Percentiles rank a stretch among this genome's conserved stretches.
phyloP scores from a whole-genome alignment of 768 basidiomycete genomes.

The Neoboletus brunneissimus region DNA sequence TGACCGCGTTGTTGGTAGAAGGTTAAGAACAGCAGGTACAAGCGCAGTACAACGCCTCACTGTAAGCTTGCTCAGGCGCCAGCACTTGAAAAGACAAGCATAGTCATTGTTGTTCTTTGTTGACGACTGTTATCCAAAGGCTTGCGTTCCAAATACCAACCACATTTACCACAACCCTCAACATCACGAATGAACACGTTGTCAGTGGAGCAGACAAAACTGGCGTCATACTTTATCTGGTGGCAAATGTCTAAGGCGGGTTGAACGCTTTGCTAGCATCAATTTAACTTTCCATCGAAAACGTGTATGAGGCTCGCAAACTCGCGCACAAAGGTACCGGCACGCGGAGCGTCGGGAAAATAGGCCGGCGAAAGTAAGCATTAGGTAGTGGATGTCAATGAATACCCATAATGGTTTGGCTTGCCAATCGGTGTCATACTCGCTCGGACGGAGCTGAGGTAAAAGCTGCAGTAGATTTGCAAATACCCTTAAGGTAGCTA shows the following conservation, averaged over 20 bases:
- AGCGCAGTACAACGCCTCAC: conserved; percentile 15
- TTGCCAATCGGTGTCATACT: background rate
- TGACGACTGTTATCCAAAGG: conserved; percentile 25
- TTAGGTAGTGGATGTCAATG: too few relatives aligned
- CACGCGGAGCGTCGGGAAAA: background rate
- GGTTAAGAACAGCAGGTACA: conserved; percentile 10
- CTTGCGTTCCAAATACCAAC: conserved; percentile 19
- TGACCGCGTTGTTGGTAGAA: conserved; percentile 26
- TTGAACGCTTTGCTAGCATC: background rate
- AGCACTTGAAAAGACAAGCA: conserved; percentile 17
- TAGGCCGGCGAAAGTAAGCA: background rate
- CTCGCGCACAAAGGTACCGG: background rate
- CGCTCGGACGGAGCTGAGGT: background rate
- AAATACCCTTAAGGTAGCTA: background rate
- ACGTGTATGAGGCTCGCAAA: background rate
- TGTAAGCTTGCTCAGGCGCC: conserved; percentile 16
- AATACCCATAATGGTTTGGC: background rate
- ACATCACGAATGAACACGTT: background rate
- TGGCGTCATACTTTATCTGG: background rate
- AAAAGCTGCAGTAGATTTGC: background rate
- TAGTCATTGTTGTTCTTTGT: conserved; percentile 29
- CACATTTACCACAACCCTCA: background rate
- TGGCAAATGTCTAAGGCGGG: background rate
- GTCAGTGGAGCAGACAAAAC: background rate
- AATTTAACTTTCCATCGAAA: background rate